These are phyloP conservation scores for Arthromyces matolae DNA, from an alignment of 768 basidiomycete genomes.

Conservation along the genomic window DNA sequence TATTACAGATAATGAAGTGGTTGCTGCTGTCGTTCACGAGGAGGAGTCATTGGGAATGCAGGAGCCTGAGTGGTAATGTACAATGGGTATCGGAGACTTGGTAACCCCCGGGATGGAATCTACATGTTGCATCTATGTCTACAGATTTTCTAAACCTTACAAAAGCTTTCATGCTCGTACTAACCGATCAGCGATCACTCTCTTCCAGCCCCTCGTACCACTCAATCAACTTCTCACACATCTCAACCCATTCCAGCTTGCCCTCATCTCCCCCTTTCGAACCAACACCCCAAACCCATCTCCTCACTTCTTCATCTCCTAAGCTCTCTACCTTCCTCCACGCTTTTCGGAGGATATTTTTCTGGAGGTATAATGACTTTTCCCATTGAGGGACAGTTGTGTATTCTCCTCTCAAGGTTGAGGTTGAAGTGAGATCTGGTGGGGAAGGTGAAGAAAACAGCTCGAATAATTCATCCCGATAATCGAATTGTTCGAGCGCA, in stretches of 20 bases:
- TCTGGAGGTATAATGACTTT: conserved; percentile 49
- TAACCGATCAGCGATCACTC: conserved; percentile 7
- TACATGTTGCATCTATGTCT: too few relatives aligned
- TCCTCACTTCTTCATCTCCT: conserved; percentile 58
- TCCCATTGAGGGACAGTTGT: conserved; percentile 51
- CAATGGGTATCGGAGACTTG: too few relatives aligned
- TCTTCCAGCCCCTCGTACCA: conserved; percentile 26
- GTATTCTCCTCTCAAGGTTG: too few relatives aligned
- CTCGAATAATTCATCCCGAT: conserved; percentile 55
- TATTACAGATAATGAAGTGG: too few relatives aligned
- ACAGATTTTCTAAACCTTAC: too few relatives aligned
- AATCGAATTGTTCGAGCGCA: conserved; percentile 62
- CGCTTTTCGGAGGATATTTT: conserved; percentile 41
- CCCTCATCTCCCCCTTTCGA: conserved; percentile 42
- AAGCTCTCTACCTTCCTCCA: conserved; percentile 54
- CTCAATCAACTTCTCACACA: conserved; percentile 31
- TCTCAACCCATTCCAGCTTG: conserved; percentile 62
- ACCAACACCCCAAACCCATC: conserved; percentile 65
- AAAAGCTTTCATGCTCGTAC: too few relatives aligned
- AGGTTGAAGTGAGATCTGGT: too few relatives aligned
- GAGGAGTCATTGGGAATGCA: too few relatives aligned
- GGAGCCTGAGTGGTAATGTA: too few relatives aligned
- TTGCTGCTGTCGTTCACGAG: too few relatives aligned
- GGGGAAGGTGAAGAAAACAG: conserved; percentile 38
- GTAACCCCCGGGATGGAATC: too few relatives aligned